These are phyloP conservation scores for Auriscalpium vulgare DNA, from an alignment of 768 basidiomycete genomes.

Conservation along the genomic window DNA sequence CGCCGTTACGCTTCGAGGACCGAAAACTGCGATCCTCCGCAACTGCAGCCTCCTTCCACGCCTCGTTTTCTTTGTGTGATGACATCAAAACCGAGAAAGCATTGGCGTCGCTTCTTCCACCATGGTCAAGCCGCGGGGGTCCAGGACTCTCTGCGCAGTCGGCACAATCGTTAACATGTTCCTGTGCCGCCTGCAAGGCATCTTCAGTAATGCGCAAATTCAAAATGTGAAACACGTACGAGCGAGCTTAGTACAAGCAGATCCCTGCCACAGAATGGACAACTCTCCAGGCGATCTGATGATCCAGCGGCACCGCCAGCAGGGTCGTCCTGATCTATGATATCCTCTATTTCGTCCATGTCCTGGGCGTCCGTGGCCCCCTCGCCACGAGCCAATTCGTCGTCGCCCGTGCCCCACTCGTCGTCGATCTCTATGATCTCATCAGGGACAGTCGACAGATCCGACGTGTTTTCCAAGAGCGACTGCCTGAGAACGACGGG, in stretches of 20 bases:
- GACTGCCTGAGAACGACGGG: too few species aligned
- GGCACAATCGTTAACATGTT: conserved; percentile 53
- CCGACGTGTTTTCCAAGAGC: background rate
- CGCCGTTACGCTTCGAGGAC: conserved; percentile 37
- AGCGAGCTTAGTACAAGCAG: conserved; percentile 20
- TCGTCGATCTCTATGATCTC: conserved; percentile 24
- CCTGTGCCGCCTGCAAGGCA: conserved; percentile 34
- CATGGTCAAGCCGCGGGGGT: background rate
- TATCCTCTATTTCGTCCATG: conserved; percentile 23
- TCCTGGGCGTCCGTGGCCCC: conserved; percentile 20
- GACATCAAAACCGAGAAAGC: conserved; percentile 86
- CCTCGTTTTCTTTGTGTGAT: conserved; percentile 70
- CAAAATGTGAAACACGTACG: conserved; percentile 17
- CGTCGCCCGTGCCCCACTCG: conserved; percentile 70
- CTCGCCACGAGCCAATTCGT: conserved; percentile 38
- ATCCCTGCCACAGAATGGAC: conserved; percentile 25
- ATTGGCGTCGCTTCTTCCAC: conserved; percentile 22
- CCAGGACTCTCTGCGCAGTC: conserved; percentile 22
- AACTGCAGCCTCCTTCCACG: conserved; percentile 74
- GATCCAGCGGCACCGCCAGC: conserved; percentile 1
- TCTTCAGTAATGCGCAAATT: conserved; percentile 2
- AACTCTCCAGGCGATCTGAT: conserved; percentile 13
- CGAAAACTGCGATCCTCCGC: conserved; percentile 41
- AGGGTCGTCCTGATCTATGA: conserved; percentile 19
- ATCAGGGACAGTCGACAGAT: background rate